Base-by-base conservation (phyloP, 2,329 filamentous ascomycete species). In the Diplodia mutila region DNA sequence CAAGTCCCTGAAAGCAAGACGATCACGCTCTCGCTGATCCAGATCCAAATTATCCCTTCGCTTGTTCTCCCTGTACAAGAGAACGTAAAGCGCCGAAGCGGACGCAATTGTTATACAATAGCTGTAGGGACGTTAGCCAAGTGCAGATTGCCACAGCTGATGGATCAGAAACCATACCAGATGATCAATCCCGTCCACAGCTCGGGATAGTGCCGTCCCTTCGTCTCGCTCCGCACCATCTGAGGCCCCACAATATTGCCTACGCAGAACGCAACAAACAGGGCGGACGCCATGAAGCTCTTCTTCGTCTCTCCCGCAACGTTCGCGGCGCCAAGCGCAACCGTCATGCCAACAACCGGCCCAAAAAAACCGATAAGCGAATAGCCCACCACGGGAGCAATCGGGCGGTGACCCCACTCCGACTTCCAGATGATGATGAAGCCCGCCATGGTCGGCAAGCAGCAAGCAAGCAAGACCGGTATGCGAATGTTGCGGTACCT, bases 221-320 rank as follows among this genome's bases (percentile, higher is more conserved):
- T 89, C 0, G 87, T 89, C 76, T 90, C 81, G 18, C 85, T 88
- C 72, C 27, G 42, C 37, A 61, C 55, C 4, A 61, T 37, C 55
- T 61, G 55, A 14, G 55, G 55, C 14, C 55, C 55, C 18, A 61
- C 55, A 9, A 61, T 61, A 23, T 61, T 61, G 2, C 55, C 55
- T 39, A 61, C 25, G 39, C 55, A 61, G 37, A 46, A 61, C 1
- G 55, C 55, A 4, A 61, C 55, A 18, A 61, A 61, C 23, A 86
- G 86, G 49, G 93, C 85, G 48, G 93, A 87, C 0, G 90, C 89
- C 84, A 91, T 92, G 72, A 90, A 89, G 70, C 88, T 90, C 82
- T 93, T 93, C 80, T 93, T 93, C 0, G 90, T 93, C 27, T 90
- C 86, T 11, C 91, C 91, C 0, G 90, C 90, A 0, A 93, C 89